These are phyloP conservation scores for Ophiocordyceps unilateralis DNA, from an alignment of 2,329 filamentous ascomycete genomes.

Conservation along the genomic window DNA sequence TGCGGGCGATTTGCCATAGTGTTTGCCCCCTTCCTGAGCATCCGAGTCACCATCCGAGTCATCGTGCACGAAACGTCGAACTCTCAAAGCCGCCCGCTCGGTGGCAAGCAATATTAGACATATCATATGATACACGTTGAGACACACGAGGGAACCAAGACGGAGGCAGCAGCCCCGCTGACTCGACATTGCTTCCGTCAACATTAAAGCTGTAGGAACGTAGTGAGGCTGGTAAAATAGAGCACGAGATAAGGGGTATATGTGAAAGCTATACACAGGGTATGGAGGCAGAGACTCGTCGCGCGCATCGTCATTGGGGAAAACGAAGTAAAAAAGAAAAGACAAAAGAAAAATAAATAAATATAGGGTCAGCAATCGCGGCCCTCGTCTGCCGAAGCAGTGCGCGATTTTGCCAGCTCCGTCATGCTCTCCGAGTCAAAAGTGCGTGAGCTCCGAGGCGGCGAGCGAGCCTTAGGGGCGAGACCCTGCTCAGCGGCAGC, in stretches of 20 bases:
- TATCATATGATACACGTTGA: no score
- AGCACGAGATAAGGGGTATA: neutral
- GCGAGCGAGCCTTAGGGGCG: slow-evolving; percentile 7
- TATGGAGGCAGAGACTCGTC: neutral
- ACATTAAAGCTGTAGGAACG: neutral
- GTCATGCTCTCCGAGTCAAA: slow-evolving; percentile 34
- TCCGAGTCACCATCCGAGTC: no score
- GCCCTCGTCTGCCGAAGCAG: slow-evolving; percentile 16
- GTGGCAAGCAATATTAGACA: no score
- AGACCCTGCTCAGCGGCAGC: slow-evolving; percentile 2
- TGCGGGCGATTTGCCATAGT: no score
- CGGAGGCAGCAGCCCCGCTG: no score
- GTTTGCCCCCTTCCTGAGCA: no score
- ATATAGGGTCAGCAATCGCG: neutral
- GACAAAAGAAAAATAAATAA: no score
- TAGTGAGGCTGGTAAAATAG: neutral
- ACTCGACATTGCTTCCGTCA: no score
- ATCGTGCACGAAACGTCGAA: no score
- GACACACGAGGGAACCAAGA: no score
- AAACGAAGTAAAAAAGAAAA: neutral
- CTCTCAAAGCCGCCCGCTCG: no score
- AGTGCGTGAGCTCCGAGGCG: slow-evolving; percentile 13
- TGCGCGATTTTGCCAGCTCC: slow-evolving; percentile 24
- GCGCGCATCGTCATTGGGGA: neutral
- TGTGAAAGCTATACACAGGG: neutral